phyloP scores from a whole-genome alignment of 1,284 basidiomycete genomes.

The Gastroboletus turbinatus region DNA sequence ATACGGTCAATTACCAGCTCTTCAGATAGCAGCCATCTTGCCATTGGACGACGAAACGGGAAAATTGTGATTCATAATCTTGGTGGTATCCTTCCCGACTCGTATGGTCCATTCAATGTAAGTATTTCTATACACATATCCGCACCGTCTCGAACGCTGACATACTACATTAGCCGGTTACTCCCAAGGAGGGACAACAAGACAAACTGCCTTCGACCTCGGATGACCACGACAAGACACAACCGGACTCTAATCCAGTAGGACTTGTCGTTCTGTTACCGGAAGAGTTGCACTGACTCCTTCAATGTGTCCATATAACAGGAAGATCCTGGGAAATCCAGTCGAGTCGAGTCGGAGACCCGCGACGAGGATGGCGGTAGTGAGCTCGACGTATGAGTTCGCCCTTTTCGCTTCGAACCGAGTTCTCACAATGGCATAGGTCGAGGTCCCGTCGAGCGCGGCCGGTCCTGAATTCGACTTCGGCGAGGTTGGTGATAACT shows the following conservation, averaged over 20 bases:
- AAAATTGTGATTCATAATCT: background rate
- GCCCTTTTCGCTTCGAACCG: background rate
- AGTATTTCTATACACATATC: background rate
- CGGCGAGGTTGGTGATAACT: background rate
- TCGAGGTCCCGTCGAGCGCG: background rate
- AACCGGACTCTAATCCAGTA: background rate
- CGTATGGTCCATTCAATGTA: background rate
- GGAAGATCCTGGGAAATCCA: background rate
- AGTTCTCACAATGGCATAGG: background rate
- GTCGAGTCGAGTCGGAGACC: too few relatives aligned
- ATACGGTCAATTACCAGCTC: background rate
- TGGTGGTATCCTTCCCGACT: background rate
- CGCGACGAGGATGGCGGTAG: background rate
- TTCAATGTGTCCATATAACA: background rate
- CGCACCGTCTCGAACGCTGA: background rate
- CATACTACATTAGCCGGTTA: background rate
- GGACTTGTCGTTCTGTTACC: too few relatives aligned
- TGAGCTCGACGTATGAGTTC: background rate
- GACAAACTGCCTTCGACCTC: background rate
- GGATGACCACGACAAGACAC: background rate
- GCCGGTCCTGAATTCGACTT: background rate
- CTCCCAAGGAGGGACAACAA: fast-evolving
- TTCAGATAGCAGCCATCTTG: background rate
- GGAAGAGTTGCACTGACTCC: background rate
- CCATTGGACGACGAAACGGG: background rate